Evolutionary conservation across 164 flowering plant species (phyloP).

Genomic region (Euptelea pleiosperma): DNA sequence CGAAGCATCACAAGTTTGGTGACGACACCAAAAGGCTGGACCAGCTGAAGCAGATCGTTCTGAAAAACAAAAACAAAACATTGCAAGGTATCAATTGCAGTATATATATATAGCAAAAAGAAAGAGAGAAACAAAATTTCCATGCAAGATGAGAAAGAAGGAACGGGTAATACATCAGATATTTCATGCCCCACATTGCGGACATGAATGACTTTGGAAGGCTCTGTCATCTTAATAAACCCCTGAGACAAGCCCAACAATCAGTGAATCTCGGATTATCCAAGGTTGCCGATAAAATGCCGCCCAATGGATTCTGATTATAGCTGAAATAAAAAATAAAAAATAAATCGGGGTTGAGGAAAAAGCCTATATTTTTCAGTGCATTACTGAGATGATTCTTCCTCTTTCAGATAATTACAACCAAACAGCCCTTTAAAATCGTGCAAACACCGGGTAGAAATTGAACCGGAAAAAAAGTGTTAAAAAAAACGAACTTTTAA

Average conservation of each 20-base stretch:
- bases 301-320: too few relatives aligned
- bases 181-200: slow-evolving; percentile 99
- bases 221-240: slow-evolving; percentile 63
- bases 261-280: too few relatives aligned
- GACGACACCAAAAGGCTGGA: slow-evolving; percentile 91
- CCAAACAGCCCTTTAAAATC: too few relatives aligned
- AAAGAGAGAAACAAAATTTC: not conserved
- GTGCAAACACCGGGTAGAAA: too few relatives aligned
- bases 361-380: too few relatives aligned
- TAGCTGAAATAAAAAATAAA: too few relatives aligned
- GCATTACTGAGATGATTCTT: too few relatives aligned
- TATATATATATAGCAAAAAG: not conserved
- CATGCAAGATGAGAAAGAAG: not conserved
- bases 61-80: slow-evolving; percentile 21
- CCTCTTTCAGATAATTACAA: too few relatives aligned
- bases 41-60: slow-evolving; percentile 91
- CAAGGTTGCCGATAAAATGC: too few relatives aligned
- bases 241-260: slow-evolving; percentile 27
- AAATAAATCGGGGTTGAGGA: too few relatives aligned
- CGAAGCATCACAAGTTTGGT: slow-evolving; percentile 93
- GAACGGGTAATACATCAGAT: slow-evolving; percentile 62
- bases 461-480: too few relatives aligned
- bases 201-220: slow-evolving; percentile 94
- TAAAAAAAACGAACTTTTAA: too few relatives aligned
- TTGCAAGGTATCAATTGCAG: not conserved